A percentile compares a stretch with the other conserved stretches of the same genome.
phyloP scores from a whole-genome alignment of 352 stramenopile genomes.

The Phytophthora parvispora region DNA sequence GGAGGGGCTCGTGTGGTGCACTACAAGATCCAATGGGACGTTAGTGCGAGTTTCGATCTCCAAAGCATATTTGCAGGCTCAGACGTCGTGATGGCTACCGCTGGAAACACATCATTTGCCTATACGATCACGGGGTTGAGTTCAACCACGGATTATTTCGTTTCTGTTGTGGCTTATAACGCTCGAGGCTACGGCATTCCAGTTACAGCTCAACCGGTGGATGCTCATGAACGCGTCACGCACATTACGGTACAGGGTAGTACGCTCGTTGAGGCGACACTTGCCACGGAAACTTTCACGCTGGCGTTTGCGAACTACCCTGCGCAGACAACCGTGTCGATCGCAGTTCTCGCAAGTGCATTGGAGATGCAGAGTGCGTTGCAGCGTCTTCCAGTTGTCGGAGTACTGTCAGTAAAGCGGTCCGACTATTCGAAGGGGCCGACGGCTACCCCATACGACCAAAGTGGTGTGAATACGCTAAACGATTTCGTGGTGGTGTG shows the following conservation, averaged over 20 bases:
- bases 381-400: conserved; percentile 57
- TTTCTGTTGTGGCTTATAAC: conserved; percentile 90
- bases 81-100: conserved; percentile 35
- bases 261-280: conserved; percentile 39
- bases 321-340: conserved; percentile 32
- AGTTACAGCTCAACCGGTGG: conserved; percentile 45
- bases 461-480: conserved; percentile 49
- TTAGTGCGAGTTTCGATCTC: conserved; percentile 83
- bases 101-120: conserved; percentile 1
- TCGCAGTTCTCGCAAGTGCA: conserved; percentile 65
- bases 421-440: conserved; percentile 72
- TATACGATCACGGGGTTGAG: conserved; percentile 64
- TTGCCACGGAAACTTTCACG: conserved; percentile 60
- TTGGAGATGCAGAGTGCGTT: conserved; percentile 63
- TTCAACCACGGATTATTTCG: conserved; percentile 67
- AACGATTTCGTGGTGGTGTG: conserved; percentile 65
- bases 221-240: conserved; percentile 62
- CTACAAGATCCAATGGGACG: conserved; percentile 96
- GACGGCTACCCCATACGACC: conserved; percentile 51
- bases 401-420: conserved; percentile 61
- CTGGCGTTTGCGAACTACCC: conserved; percentile 70
- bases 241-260: conserved; percentile 49
- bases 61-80: conserved; percentile 72
- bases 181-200: conserved; percentile 73
- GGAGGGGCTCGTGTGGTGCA: conserved; percentile 86